Evolutionary conservation across 805 yeast species (phyloP).

Genomic region (Candida ortonii): DNA sequence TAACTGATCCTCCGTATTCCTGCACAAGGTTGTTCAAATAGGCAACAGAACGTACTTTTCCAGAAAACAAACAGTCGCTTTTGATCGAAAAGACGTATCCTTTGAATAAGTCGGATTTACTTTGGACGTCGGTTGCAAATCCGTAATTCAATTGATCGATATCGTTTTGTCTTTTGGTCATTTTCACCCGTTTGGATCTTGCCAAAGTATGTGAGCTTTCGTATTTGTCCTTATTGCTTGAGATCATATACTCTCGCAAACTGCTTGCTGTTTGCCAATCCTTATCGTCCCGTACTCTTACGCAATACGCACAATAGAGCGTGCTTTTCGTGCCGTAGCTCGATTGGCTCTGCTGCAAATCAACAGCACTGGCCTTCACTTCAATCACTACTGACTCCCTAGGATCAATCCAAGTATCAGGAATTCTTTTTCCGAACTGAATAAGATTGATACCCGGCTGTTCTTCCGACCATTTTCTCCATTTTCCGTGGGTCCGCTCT

Average conservation of each 20-base stretch:
- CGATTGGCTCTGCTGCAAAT: constrained; percentile 39
- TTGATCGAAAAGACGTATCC: constrained; percentile 49
- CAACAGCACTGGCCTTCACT: constrained; percentile 76
- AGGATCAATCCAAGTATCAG: constrained; percentile 80
- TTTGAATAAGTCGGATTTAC: constrained; percentile 36
- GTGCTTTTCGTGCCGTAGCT: constrained; percentile 67
- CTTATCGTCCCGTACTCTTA: constrained; percentile 67
- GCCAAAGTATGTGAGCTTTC: constrained; percentile 18
- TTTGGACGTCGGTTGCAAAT: not conserved
- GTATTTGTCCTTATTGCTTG: constrained; percentile 19
- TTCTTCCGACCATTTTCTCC: constrained; percentile 45
- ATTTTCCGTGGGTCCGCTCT: constrained; percentile 53
- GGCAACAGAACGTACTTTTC: constrained; percentile 29
- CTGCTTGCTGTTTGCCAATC: constrained; percentile 53
- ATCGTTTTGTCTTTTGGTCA: constrained; percentile 18
- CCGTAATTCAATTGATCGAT: constrained; percentile 16
- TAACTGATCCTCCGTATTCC: constrained; percentile 47
- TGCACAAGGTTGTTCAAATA: constrained; percentile 40
- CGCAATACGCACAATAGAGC: constrained; percentile 72
- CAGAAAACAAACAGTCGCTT: constrained; percentile 41
- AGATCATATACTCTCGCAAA: constrained; percentile 45
- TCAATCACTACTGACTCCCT: constrained; percentile 74
- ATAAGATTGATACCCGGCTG: constrained; percentile 43
- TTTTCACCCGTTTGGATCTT: constrained; percentile 26
- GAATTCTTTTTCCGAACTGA: constrained; percentile 58